Evolutionary conservation across 441 rosid species (phyloP).

Genomic region (Erodium moschatum): DNA sequence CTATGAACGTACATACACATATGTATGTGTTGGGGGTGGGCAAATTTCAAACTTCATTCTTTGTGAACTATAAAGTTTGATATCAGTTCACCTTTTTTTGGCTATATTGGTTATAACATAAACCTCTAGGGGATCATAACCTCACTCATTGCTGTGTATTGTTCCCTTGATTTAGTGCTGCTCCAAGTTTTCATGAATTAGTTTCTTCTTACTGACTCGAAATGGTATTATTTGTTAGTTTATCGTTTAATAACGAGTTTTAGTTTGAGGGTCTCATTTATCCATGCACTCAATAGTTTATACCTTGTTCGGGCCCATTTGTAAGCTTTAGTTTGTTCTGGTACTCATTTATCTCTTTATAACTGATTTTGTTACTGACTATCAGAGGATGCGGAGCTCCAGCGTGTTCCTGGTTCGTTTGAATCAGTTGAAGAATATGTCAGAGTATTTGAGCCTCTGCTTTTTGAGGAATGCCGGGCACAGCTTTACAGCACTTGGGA

Average conservation of each 20-base stretch:
- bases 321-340: not conserved
- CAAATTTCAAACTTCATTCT: not conserved
- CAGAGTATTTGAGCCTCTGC: conserved; percentile 91
- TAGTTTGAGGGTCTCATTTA: not conserved
- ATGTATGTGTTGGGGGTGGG: not conserved
- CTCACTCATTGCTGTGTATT: not conserved
- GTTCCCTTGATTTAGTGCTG: not conserved
- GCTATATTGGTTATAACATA: not conserved
- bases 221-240: not conserved
- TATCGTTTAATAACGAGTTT: not conserved
- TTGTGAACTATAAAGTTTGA: conserved; percentile 1
- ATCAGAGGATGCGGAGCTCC: conserved; percentile 83
- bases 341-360: not conserved
- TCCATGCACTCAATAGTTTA: not conserved
- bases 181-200: not conserved
- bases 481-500: conserved; percentile 94
- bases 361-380: conserved; percentile 17
- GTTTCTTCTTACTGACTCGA: not conserved
- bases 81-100: not conserved
- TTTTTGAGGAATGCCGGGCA: conserved; percentile 98
- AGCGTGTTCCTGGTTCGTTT: conserved; percentile 79
- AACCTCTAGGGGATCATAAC: not conserved
- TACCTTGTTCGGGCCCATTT: not conserved
- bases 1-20: no score
- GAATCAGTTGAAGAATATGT: conserved; percentile 87